These are phyloP conservation scores for Saccharomycopsis lassenensis DNA, from an alignment of 805 yeast species.

Conservation along the genomic window DNA sequence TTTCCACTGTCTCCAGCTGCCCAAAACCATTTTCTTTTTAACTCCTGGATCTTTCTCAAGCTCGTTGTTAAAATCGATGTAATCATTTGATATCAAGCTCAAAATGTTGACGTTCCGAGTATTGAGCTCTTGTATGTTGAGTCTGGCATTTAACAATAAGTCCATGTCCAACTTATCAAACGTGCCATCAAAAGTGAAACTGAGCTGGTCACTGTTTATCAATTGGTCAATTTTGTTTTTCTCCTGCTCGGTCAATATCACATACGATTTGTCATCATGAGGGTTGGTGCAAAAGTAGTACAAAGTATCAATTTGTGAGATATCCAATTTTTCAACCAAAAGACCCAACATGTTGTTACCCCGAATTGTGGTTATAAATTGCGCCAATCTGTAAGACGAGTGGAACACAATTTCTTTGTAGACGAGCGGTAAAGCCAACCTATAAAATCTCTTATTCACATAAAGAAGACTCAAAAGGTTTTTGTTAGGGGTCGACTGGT, in stretches of 20 bases:
- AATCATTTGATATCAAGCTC: not conserved
- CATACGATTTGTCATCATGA: conserved; percentile 2
- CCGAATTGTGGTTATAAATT: conserved; percentile 60
- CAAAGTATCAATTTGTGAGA: conserved; percentile 32
- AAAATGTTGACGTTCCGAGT: not conserved
- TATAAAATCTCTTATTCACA: conserved; percentile 40
- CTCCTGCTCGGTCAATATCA: conserved; percentile 14
- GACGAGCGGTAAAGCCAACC: conserved; percentile 40
- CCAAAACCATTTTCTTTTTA: conserved; percentile 30
- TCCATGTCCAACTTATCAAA: conserved; percentile 9
- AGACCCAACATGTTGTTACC: conserved; percentile 43
- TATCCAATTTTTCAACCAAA: conserved; percentile 45
- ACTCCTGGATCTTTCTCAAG: conserved; percentile 8
- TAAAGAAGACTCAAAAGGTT: conserved; percentile 36
- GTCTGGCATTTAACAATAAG: conserved; percentile 4
- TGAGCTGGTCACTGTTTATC: conserved; percentile 3
- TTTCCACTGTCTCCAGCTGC: conserved; percentile 93
- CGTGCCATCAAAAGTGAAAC: conserved; percentile 13
- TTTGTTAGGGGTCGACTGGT: conserved; percentile 19
- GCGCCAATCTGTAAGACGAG: conserved; percentile 72
- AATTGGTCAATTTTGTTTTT: conserved; percentile 16
- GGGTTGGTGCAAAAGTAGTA: conserved; percentile 6
- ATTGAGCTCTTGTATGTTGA: conserved; percentile 6
- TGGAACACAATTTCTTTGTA: conserved; percentile 46
- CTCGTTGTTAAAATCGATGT: conserved; percentile 4